Evolutionary conservation across 2,329 filamentous ascomycete species (phyloP), one percentile per base, ranked within the genome.

Genomic region (Fusarium anthophilum): DNA sequence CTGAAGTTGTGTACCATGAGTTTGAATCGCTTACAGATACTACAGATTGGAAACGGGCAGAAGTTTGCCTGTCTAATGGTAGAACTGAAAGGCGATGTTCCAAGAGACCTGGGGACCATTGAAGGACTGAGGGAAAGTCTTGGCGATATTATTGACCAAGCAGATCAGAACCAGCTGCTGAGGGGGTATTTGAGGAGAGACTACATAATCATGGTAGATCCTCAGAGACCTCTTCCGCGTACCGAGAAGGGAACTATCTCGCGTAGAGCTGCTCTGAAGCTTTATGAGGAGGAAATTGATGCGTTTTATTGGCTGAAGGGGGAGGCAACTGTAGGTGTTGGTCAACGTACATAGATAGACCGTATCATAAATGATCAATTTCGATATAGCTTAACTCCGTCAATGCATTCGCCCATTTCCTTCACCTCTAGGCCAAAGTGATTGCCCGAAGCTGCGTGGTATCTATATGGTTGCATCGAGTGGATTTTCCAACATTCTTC

Each of bases 391-490:
- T 22, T 5, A 6, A 8, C 2, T 48, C 3, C 7, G 6, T 8
- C 0, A 0, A 17, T 11, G 6, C 43, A 6, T 22, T 4, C 11
- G 4, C 13, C 20, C 3, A 11, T 17, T 17, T 15, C 0, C 3
- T 35, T 35, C 14, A 2, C 12, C 0, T 15, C 6, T 15, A 15
- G 6, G 13, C 18, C 0, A 47, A 3, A 7, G 3, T 2, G 4
- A 5, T 15, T 14, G 0, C 15, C 2, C 9, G 5, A 32, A n/a
- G 2, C 28, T 8, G 3, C 2, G 0, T 13, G 22, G 2, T 10
- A 35, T n/a, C 39, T 57, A 35, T 13, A 2, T 7, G 4, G 6
- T 2, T 10, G 2, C 14, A 26, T 10, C 8, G 3, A 57, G 20
- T 13, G 55, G 55, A n/a, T 35, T 58, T 0, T 48, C 13, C 3